A percentile compares a stretch with the other conserved stretches of the same genome.
These are phyloP conservation scores for Parastagonospora avenae DNA, from an alignment of 2,329 filamentous ascomycete genomes.

Conservation along the genomic window DNA sequence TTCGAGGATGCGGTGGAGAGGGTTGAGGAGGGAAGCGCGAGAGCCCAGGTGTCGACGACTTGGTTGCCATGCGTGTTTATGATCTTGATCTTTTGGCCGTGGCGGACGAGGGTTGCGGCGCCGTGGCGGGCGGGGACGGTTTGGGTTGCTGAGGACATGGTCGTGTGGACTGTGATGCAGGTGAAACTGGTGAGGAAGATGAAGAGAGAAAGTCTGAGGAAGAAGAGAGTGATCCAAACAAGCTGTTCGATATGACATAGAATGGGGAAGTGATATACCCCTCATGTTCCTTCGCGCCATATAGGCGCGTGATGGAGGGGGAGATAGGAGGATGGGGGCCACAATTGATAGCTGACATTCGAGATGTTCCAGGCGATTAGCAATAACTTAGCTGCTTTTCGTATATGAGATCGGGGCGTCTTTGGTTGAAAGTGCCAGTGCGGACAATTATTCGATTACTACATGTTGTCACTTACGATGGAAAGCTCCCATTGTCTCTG, in stretches of 20 bases:
- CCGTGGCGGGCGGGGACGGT: conserved; percentile 53
- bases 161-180: not conserved
- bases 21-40: conserved; percentile 41
- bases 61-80: conserved; percentile 57
- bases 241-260: not conserved
- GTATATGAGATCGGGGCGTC: not conserved
- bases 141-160: conserved; percentile 23
- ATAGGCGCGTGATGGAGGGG: conserved; percentile 14
- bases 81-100: conserved; percentile 51
- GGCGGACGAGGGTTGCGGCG: conserved; percentile 46
- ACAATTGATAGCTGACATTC: not conserved
- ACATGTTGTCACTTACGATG: no score
- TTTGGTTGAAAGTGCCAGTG: no score
- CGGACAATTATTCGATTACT: no score
- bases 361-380: conserved; percentile 7
- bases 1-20: conserved; percentile 27
- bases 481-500: no score
- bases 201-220: not conserved
- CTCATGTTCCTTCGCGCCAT: conserved; percentile 6
- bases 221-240: not conserved
- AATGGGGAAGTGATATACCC: conserved; percentile 7
- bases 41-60: conserved; percentile 58
- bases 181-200: not conserved
- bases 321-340: conserved; percentile 17
- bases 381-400: conserved; percentile 1